Evolutionary conservation across 306 rosid genomes (phyloP).

Genomic region (Cicer yamashitae): DNA sequence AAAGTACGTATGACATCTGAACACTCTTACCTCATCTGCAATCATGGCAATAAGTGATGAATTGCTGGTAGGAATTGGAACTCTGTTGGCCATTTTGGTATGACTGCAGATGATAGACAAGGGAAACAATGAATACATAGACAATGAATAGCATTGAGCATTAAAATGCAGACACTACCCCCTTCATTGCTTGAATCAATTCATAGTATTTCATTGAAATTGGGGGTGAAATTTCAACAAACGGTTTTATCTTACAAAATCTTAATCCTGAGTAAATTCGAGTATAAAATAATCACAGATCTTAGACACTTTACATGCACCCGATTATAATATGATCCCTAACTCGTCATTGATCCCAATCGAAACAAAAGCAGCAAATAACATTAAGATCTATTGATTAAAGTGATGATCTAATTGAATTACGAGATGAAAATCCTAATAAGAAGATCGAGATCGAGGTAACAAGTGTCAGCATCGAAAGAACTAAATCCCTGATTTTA

Average conservation of each 20-base stretch:
- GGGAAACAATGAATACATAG: background rate
- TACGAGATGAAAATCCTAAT: background rate
- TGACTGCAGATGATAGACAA: slow-evolving; percentile 40
- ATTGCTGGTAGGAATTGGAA: slow-evolving; percentile 57
- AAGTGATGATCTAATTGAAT: slow-evolving; percentile 29
- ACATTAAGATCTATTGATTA: slow-evolving; percentile 26
- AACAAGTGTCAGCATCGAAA: slow-evolving; percentile 18
- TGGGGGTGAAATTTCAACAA: background rate
- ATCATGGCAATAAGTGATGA: slow-evolving; percentile 91
- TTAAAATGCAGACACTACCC: slow-evolving; percentile 7
- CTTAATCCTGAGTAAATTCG: background rate
- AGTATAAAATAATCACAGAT: slow-evolving; percentile 37
- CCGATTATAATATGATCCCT: slow-evolving; percentile 3
- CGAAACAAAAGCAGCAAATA: background rate
- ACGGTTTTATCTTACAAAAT: background rate
- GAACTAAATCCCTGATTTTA: background rate
- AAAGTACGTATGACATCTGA: background rate
- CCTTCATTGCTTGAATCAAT: slow-evolving; percentile 9
- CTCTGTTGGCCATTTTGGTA: slow-evolving; percentile 77
- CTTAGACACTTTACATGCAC: slow-evolving; percentile 15
- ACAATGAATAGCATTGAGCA: slow-evolving; percentile 7
- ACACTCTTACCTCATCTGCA: slow-evolving; percentile 78
- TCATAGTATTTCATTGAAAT: slow-evolving; percentile 14
- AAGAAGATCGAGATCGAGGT: slow-evolving; percentile 36
- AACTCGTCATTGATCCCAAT: slow-evolving; percentile 30